A percentile compares a stretch with the other conserved stretches of the same genome.
Conservation (phyloP, 2,329 filamentous ascomycete genomes). For the Exophiala sp. region DNA sequence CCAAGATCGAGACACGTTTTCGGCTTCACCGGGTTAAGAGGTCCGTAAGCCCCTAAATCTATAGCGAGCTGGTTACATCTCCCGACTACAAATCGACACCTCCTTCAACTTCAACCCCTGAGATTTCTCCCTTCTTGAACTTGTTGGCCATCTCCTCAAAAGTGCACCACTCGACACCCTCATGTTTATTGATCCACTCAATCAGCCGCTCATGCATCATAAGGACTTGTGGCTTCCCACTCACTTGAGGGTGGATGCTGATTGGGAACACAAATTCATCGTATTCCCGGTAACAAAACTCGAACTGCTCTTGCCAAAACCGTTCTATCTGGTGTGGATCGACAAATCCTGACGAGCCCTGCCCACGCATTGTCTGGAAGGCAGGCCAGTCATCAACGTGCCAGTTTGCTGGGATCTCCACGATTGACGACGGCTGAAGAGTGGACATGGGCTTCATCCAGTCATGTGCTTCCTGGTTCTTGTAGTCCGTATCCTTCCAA, state of each 20-base stretch:
- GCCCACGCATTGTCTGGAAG: constrained; percentile 34
- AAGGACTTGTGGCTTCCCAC: constrained; percentile 47
- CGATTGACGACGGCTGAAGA: constrained; percentile 37
- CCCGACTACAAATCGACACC: constrained; percentile 10
- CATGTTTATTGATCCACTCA: constrained; percentile 44
- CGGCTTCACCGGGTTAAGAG: too few species aligned
- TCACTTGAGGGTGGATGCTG: constrained; percentile 48
- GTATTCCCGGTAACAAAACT: constrained; percentile 45
- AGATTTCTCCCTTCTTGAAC: constrained; percentile 55
- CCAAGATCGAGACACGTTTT: too few species aligned
- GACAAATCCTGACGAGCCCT: constrained; percentile 27
- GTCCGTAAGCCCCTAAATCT: too few species aligned
- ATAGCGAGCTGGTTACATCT: background rate
- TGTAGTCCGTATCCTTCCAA: constrained; percentile 19
- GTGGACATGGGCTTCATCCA: constrained; percentile 37
- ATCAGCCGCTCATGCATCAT: constrained; percentile 48
- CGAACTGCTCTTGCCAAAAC: constrained; percentile 48
- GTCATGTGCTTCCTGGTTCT: constrained; percentile 1
- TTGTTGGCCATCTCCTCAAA: constrained; percentile 68
- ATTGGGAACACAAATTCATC: constrained; percentile 49
- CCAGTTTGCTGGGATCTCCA: constrained; percentile 48
- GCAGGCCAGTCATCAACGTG: constrained; percentile 49
- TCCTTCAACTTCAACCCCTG: constrained; percentile 36
- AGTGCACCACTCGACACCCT: constrained; percentile 45
- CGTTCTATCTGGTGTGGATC: constrained; percentile 41